A percentile compares a stretch with the other conserved stretches of the same genome.
These are phyloP conservation scores for Wickerhamiella spandovensis DNA, from an alignment of 805 yeast genomes.

Conservation along the genomic window DNA sequence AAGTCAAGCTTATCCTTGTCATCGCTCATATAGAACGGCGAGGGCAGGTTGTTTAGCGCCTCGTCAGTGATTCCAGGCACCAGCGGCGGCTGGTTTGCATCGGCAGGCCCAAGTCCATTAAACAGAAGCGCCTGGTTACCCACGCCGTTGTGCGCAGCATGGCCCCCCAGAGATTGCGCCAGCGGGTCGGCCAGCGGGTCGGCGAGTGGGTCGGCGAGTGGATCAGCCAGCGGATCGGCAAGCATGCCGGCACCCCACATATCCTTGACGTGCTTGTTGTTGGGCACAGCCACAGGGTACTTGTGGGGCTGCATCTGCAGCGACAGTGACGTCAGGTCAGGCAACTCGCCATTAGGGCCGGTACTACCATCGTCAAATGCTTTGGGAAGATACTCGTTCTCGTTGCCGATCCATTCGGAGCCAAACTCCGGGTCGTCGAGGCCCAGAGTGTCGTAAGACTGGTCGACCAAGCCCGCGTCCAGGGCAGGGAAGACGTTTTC, in stretches of 20 bases:
- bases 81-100: not conserved
- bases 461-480: not conserved
- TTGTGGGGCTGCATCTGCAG: not conserved
- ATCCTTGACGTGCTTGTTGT: not conserved
- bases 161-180: not conserved
- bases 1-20: not conserved
- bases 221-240: not conserved
- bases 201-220: no score
- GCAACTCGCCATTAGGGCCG: not conserved
- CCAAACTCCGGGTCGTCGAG: not conserved
- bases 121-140: not conserved
- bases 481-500: not conserved
- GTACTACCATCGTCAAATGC: not conserved
- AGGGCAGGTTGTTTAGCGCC: not conserved
- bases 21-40: not conserved
- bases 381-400: not conserved
- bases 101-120: not conserved
- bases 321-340: not conserved
- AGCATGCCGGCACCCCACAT: not conserved
- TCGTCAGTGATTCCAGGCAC: not conserved
- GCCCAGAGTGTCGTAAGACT: not conserved
- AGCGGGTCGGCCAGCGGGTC: no score
- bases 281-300: not conserved
- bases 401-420: not conserved
- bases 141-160: not conserved